Evolutionary conservation across 75 land plant genomes (phyloP).

Genomic region (Isoetes taiwanensis): DNA sequence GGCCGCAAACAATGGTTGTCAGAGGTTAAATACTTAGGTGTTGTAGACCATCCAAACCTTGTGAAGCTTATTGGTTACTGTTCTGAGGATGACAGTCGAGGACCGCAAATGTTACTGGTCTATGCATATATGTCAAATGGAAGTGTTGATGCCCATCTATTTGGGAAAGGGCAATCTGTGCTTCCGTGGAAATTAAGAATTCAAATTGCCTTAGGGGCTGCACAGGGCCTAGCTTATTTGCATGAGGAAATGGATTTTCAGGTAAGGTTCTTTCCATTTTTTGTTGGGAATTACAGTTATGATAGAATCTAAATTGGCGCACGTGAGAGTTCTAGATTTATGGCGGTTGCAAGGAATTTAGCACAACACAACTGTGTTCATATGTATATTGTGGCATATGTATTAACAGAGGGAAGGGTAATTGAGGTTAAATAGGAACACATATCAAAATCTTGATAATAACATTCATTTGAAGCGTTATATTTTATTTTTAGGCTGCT

Average conservation of each 20-base stretch:
- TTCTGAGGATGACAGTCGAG: conserved; percentile 1
- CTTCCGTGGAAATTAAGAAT: conserved; percentile 29
- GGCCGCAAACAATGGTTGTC: conserved; percentile 54
- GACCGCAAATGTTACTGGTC: conserved; percentile 5
- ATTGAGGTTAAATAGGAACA: too few relatives aligned
- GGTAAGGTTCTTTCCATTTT: too few relatives aligned
- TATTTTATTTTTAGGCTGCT: too few relatives aligned
- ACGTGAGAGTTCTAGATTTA: too few relatives aligned
- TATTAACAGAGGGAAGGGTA: too few relatives aligned
- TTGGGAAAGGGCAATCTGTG: not conserved
- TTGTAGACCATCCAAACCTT: conserved; percentile 6
- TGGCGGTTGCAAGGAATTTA: too few relatives aligned
- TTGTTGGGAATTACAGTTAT: too few relatives aligned
- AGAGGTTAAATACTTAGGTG: conserved; percentile 7
- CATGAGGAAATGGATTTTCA: conserved; percentile 20
- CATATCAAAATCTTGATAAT: too few relatives aligned
- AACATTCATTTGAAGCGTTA: too few relatives aligned
- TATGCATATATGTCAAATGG: conserved; percentile 9
- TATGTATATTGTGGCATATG: too few relatives aligned
- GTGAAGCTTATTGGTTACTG: conserved; percentile 13
- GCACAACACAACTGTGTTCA: too few relatives aligned
- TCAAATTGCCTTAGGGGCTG: conserved; percentile 31
- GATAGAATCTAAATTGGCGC: too few relatives aligned
- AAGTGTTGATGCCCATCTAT: conserved; percentile 9
- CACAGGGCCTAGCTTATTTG: conserved; percentile 36